Evolutionary conservation across 108 stramenopile genomes (phyloP).

Genomic region (Seminavis robusta): DNA sequence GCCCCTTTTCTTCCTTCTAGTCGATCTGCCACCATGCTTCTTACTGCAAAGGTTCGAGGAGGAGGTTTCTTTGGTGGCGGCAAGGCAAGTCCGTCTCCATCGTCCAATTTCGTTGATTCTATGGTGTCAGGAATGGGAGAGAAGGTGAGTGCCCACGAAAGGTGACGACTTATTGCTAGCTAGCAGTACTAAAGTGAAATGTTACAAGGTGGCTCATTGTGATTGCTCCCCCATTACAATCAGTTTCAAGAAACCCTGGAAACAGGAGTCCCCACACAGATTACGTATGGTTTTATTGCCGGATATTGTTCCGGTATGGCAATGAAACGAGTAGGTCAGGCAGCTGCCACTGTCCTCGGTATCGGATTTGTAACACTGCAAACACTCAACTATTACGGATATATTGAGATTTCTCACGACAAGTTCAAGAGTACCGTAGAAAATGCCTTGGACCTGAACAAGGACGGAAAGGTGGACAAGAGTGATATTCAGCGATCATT

Average conservation of each 20-base stretch:
- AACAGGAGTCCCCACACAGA: conserved; percentile 41
- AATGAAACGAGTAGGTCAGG: conserved; percentile 59
- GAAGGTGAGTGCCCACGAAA: too few relatives aligned
- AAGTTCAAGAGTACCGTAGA: conserved; percentile 37
- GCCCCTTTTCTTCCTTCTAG: too few relatives aligned
- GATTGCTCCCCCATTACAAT: too few relatives aligned
- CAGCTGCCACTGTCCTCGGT: conserved; percentile 52
- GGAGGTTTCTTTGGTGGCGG: too few relatives aligned
- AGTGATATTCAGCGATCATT: conserved; percentile 6
- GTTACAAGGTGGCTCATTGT: too few relatives aligned
- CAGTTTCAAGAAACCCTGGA: conserved; percentile 21
- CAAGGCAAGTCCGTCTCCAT: too few relatives aligned
- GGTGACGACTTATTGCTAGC: too few relatives aligned
- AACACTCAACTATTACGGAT: conserved; percentile 47
- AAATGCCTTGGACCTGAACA: conserved; percentile 18
- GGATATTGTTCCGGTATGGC: conserved; percentile 65
- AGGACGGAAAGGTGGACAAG: conserved; percentile 22
- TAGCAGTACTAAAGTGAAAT: too few relatives aligned
- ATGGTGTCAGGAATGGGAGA: too few relatives aligned
- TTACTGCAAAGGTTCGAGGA: too few relatives aligned
- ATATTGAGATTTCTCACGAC: conserved; percentile 56
- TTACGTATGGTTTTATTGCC: conserved; percentile 62
- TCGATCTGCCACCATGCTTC: too few relatives aligned
- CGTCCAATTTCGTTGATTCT: too few relatives aligned
- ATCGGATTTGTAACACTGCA: conserved; percentile 58